Base-by-base conservation (phyloP, 1,139 yeast species). In the Sporopachydermia cereana region DNA sequence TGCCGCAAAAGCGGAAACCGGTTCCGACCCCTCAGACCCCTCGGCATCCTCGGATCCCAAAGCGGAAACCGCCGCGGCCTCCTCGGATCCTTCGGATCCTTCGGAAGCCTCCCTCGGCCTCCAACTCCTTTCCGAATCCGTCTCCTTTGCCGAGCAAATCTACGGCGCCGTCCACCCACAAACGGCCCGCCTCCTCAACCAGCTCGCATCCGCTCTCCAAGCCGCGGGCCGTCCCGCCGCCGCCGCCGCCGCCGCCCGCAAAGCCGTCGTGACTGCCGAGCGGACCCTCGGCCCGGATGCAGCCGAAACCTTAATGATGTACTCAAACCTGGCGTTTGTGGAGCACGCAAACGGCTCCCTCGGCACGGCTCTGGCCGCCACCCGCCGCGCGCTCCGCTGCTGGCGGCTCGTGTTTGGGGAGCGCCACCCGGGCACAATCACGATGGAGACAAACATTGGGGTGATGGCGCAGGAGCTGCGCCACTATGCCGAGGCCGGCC, bases 261-360 rank as follows among this genome's bases (percentile, higher is more conserved):
- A 77, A 59, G 79, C 96, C 2, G 73, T 79, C 50, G 68, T 77
- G 41, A 75, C 88, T 49, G 71, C 79, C 47, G 97, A 91, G 67
- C 77, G 97, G 63, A 73, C 81, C 20, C 63, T 71, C 45, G 98
- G 98, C 49, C 63, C 79, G 52, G 97, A 89, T 59, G 76, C 93
- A 4, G 76, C 74, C 56, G 93, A 86, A 53, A 74, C 91, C 24
- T 63, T 86, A 30, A 74, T 86, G 50, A 71, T 86, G 30, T 76
- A 83, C 59, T 71, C 80, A 56, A 86, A 85, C 62, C 67, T 88
- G 52, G 94, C 94, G 1, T 74, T 71, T 56, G 73, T 75, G 56
- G 96, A 88, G 60, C 68, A 78, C 41, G 66, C 75, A 16, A 74
- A 75, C 54, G 76, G 76, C 44, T 77, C 78, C 54, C 66, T 75